Evolutionary conservation across 2,329 filamentous ascomycete species (phyloP).

Genomic region (Chaetomium strumarium): DNA sequence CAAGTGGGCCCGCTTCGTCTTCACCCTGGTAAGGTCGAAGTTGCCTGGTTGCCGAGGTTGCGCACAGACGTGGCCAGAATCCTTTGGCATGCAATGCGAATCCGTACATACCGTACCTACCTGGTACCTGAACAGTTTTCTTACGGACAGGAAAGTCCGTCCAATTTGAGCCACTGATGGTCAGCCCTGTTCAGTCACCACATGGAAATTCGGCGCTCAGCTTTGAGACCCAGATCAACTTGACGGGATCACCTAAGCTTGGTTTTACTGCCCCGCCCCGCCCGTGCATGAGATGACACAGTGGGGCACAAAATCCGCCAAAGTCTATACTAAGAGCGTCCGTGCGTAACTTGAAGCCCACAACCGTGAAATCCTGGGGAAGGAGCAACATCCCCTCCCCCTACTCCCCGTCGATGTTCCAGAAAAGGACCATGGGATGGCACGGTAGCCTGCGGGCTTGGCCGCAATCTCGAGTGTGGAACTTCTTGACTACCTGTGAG

Average conservation of each 20-base stretch:
- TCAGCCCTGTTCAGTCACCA: background rate
- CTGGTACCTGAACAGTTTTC: no score
- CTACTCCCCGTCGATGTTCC: conserved; percentile 7
- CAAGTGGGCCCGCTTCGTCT: background rate
- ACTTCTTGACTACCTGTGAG: background rate
- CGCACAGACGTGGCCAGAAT: no score
- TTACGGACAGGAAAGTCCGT: no score
- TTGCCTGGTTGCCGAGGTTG: no score
- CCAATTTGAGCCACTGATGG: no score
- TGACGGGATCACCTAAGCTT: no score
- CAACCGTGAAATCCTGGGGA: conserved; percentile 13
- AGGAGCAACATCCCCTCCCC: background rate
- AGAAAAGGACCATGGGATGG: conserved; percentile 14
- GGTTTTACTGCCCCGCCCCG: background rate
- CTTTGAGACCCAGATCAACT: background rate
- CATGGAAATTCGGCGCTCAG: conserved; percentile 2
- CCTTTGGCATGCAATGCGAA: no score
- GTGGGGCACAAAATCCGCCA: background rate
- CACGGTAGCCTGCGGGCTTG: background rate
- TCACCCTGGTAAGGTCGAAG: background rate
- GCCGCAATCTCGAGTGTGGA: background rate
- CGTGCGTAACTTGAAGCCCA: background rate
- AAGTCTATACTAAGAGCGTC: no score
- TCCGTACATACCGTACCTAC: no score
- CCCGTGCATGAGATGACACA: conserved; percentile 7